These are phyloP conservation scores for Trichopus zeylanicus DNA, from an alignment of 116 monocot species.

Conservation along the genomic window DNA sequence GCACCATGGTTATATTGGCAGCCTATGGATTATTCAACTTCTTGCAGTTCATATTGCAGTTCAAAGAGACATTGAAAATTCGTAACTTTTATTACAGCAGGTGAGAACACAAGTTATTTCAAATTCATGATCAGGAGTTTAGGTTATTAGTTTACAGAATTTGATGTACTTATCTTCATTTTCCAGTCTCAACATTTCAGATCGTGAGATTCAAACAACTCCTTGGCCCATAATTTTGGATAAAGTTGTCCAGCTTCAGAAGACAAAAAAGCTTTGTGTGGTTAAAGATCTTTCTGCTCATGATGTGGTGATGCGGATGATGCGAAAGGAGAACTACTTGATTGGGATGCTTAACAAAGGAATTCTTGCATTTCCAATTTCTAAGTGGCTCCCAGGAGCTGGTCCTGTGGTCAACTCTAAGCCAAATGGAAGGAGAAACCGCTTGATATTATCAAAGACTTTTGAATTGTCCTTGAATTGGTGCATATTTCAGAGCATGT, in stretches of 20 bases:
- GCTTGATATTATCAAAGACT: slow-evolving; percentile 79
- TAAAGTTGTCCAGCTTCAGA: slow-evolving; percentile 74
- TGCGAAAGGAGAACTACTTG: slow-evolving; percentile 97
- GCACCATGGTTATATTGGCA: slow-evolving; percentile 67
- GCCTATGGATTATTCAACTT: slow-evolving; percentile 83
- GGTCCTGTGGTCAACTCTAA: slow-evolving; percentile 51
- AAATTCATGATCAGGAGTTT: not conserved
- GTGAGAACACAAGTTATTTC: slow-evolving; percentile 22
- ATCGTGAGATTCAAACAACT: slow-evolving; percentile 77
- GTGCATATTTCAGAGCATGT: slow-evolving; percentile 98
- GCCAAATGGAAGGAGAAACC: slow-evolving; percentile 44
- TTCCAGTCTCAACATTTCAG: slow-evolving; percentile 71
- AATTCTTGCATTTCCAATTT: slow-evolving; percentile 71
- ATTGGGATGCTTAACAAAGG: slow-evolving; percentile 98
- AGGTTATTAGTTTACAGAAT: not conserved
- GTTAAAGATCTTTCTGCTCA: slow-evolving; percentile 90
- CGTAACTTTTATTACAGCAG: slow-evolving; percentile 66
- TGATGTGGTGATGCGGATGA: slow-evolving; percentile 91
- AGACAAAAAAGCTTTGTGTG: slow-evolving; percentile 69
- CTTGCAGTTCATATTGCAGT: slow-evolving; percentile 77
- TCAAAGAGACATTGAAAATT: slow-evolving; percentile 62
- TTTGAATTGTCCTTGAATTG: slow-evolving; percentile 96
- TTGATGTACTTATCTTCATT: slow-evolving; percentile 7
- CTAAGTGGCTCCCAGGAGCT: slow-evolving; percentile 79
- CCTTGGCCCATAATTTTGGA: slow-evolving; percentile 77